Evolutionary conservation across 805 yeast genomes (phyloP), one percentile per base, ranked within the genome.

Genomic region (Metschnikowia koreensis): DNA sequence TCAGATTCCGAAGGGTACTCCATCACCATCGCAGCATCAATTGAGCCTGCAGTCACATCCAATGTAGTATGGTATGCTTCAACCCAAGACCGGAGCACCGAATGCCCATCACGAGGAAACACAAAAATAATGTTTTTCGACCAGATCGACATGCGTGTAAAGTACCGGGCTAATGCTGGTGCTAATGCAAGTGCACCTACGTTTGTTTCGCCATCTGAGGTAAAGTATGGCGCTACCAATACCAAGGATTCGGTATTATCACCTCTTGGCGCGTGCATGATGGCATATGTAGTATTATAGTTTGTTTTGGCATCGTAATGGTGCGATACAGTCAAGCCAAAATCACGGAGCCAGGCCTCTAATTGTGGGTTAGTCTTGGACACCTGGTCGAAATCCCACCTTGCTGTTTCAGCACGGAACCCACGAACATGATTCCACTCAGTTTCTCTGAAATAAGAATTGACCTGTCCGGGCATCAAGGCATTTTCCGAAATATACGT

Each of bases 231-330:
- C 7, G 94, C 90, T 8, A 85, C 87, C 42, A 94, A 67, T 1
- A 92, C 96, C 81, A 94, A 86, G 0, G 97, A 89, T 68, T 94
- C 99, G 1, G 98, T 91, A 53, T 92, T 94, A 62, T 93, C 98
- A 28, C 97, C 97, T 55, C 97, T 75, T 8, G 98, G 96, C 0
- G 97, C 94, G 64, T 89, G 96, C 69, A 88, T 78, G 4, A 92
- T 81, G 0, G 90, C 96, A 66, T 93, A 94, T 37, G 89, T 71
- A 0, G 75, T 74, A 26, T 50, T 38, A 12, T 45, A 38, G 29
- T 56, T 51, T 9, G 54, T 52, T 13, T 48, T 39, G 31, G 40
- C 40, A 48, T 66, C 68, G 42, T 79, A 79, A 48, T 76, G 75
- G 54, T 63, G 60, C 12, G 71, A 57, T 1, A 93, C 80, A 63